Evolutionary conservation across 306 rosid genomes (phyloP).

Genomic region (Ormosia semicastrata): DNA sequence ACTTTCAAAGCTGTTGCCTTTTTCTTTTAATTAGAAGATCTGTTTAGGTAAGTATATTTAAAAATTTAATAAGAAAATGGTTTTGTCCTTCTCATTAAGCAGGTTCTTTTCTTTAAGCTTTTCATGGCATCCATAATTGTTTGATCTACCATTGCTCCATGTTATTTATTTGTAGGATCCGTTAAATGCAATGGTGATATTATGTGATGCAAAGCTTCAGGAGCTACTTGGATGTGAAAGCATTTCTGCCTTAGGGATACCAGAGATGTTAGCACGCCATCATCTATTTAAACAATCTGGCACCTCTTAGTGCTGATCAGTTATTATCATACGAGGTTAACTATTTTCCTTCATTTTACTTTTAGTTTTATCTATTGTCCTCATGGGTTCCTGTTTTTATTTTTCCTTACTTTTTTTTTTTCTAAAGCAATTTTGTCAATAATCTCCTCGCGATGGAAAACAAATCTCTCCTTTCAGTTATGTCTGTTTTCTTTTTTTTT

Average conservation of each 20-base stretch:
- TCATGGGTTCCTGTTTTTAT: neutral
- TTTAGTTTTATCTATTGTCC: neutral
- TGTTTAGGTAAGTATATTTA: neutral
- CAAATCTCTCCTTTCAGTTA: neutral
- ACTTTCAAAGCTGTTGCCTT: neutral
- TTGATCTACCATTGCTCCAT: neutral
- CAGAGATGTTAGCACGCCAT: conserved; percentile 62
- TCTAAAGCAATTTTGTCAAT: neutral
- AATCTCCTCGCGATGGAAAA: neutral
- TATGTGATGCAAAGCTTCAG: conserved; percentile 70
- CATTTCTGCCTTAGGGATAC: conserved; percentile 68
- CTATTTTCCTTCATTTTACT: neutral
- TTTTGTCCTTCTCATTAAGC: neutral
- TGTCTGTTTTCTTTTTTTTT: neutral
- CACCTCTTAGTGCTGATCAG: conserved; percentile 39
- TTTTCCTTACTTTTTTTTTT: neutral
- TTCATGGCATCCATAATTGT: neutral
- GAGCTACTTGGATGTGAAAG: conserved; percentile 76
- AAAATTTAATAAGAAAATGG: neutral
- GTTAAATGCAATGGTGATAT: conserved; percentile 62
- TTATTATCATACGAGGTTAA: conserved; percentile 15
- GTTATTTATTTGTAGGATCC: conserved; percentile 57
- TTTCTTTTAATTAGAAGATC: neutral
- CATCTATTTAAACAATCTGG: conserved; percentile 55
- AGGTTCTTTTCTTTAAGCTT: neutral